A percentile compares a stretch with the other conserved stretches of the same genome.
Conservation (phyloP, 108 stramenopile genomes). For the Cyclotella sp. region DNA sequence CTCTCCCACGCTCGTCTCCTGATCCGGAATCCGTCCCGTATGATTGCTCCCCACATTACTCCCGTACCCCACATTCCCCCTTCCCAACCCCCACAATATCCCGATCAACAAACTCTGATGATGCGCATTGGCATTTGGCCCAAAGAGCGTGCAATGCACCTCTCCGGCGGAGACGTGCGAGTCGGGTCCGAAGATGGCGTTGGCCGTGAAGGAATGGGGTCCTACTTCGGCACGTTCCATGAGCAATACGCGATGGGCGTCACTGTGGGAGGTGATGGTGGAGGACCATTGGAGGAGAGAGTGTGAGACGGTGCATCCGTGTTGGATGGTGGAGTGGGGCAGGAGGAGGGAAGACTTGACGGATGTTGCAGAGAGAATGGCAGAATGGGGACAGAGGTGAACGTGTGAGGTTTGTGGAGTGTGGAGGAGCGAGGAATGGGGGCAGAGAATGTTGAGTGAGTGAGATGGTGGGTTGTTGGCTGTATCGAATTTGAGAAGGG, state of each 20-base stretch:
- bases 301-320: conserved; percentile 57
- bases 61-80: conserved; percentile 97
- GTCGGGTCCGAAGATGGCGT: conserved; percentile 85
- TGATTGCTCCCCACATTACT: conserved; percentile 96
- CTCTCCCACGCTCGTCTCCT: conserved; percentile 90
- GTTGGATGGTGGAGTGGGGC: conserved; percentile 54
- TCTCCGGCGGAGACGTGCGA: conserved; percentile 84
- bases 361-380: conserved; percentile 65
- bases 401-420: conserved; percentile 65
- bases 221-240: conserved; percentile 79
- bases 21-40: conserved; percentile 94
- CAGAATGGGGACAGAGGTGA: conserved; percentile 55
- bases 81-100: conserved; percentile 89
- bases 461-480: background rate
- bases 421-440: conserved; percentile 58
- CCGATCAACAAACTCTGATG: conserved; percentile 92
- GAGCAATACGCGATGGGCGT: conserved; percentile 58
- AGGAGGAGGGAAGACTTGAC: conserved; percentile 65
- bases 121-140: conserved; percentile 91
- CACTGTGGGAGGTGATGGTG: conserved; percentile 57
- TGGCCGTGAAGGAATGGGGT: conserved; percentile 68
- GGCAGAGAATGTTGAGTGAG: conserved; percentile 58
- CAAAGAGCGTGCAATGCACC: conserved; percentile 78
- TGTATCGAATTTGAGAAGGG: background rate
- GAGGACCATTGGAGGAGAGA: conserved; percentile 79